A percentile compares a stretch with the other conserved stretches of the same genome.
Evolutionary conservation across 768 basidiomycete genomes (phyloP).

Genomic region (Auriscalpium orientale): DNA sequence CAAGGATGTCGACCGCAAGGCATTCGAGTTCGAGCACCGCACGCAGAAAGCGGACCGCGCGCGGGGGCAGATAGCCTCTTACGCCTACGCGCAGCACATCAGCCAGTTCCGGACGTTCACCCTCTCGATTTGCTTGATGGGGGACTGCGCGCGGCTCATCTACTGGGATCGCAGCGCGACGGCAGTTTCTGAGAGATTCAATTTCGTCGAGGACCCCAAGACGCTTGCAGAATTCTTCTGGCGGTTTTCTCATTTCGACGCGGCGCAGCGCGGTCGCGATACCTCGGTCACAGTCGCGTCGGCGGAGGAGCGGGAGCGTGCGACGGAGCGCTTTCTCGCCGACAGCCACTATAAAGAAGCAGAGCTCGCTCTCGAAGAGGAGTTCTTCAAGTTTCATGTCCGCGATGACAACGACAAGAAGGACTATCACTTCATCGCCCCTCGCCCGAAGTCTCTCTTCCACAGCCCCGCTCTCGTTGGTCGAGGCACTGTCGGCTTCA

Average conservation of each 20-base stretch:
- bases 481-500: not conserved
- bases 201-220: not conserved
- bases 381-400: not conserved
- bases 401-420: not conserved
- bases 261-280: not conserved
- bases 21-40: not conserved
- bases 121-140: not conserved
- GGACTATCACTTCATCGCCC: not conserved
- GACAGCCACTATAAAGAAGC: not conserved
- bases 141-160: not conserved
- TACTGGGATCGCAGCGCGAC: conserved; percentile 3
- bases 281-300: not conserved
- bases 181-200: not conserved
- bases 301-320: not conserved
- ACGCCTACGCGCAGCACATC: not conserved
- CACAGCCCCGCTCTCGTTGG: not conserved
- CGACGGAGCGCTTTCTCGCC: not conserved
- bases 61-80: not conserved
- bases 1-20: not conserved
- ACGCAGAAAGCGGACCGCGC: not conserved
- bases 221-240: not conserved
- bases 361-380: not conserved
- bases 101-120: not conserved
- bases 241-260: not conserved
- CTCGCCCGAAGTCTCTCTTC: not conserved